Conservation (phyloP, 2,329 filamentous ascomycete species). For the Penicillium brevicompactum region DNA sequence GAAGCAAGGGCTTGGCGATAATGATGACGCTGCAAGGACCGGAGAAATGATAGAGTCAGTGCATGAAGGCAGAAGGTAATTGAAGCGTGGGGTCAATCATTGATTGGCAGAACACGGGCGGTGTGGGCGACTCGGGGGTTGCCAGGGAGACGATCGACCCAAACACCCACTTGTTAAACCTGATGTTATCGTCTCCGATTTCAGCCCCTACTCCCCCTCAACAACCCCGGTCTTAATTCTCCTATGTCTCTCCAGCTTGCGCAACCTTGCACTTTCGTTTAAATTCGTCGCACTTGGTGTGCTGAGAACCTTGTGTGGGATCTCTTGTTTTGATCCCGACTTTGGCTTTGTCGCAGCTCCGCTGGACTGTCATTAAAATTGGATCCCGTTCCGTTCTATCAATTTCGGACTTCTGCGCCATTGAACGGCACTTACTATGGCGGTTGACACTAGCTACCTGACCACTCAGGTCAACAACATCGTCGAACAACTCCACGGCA, state of each 20-base stretch:
- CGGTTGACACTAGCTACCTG: constrained; percentile 89
- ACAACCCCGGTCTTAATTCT: constrained; percentile 16
- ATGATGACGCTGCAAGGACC: constrained; percentile 13
- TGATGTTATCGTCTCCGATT: constrained; percentile 25
- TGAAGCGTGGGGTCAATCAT: constrained; percentile 27
- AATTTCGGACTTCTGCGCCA: constrained; percentile 4
- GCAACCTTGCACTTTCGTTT: constrained; percentile 21
- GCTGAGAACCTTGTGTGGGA: constrained; percentile 19
- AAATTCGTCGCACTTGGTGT: constrained; percentile 18
- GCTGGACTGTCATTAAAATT: constrained; percentile 18
- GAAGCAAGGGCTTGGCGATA: constrained; percentile 2
- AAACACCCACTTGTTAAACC: constrained; percentile 32
- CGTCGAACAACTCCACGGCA: constrained; percentile 85
- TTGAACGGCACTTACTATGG: constrained; percentile 28
- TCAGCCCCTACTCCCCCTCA: constrained; percentile 23
- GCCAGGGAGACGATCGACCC: constrained; percentile 34
- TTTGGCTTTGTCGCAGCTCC: constrained; percentile 16
- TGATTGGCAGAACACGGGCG: constrained; percentile 32
- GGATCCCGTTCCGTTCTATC: constrained; percentile 17
- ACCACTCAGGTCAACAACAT: constrained; percentile 94
- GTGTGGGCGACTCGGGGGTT: constrained; percentile 39
- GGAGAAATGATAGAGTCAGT: constrained; percentile 10
- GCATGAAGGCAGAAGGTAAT: constrained; percentile 3
- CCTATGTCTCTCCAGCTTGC: constrained; percentile 21
- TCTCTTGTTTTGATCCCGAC: constrained; percentile 20